Evolutionary conservation across 2,329 filamentous ascomycete genomes (phyloP).

Genomic region (Fusarium duplospermum): DNA sequence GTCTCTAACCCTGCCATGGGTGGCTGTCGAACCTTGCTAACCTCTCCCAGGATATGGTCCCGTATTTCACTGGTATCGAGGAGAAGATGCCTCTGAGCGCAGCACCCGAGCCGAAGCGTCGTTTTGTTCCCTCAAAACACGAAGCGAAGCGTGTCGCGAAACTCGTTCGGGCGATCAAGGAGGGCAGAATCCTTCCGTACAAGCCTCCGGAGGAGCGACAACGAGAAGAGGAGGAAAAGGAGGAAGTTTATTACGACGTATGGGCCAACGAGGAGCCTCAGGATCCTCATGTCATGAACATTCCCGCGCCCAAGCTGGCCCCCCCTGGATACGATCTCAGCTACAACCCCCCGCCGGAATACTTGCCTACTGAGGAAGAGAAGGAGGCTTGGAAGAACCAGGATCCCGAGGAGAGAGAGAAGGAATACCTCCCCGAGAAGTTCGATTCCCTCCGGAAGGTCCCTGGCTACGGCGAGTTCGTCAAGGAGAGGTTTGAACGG

Average conservation of each 20-base stretch:
- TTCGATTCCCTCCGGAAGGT: slow-evolving; percentile 89
- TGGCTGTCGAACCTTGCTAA: slow-evolving; percentile 8
- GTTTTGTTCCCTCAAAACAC: slow-evolving; percentile 96
- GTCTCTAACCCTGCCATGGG: slow-evolving; percentile 39
- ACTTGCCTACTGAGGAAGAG: slow-evolving; percentile 88
- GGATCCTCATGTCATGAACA: slow-evolving; percentile 90
- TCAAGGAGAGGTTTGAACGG: slow-evolving; percentile 96
- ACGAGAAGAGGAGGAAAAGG: slow-evolving; percentile 77
- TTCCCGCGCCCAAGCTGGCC: slow-evolving; percentile 91
- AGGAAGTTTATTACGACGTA: slow-evolving; percentile 83
- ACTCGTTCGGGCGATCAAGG: slow-evolving; percentile 93
- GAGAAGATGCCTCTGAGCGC: slow-evolving; percentile 96
- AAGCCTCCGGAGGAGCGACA: slow-evolving; percentile 76
- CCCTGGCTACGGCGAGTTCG: slow-evolving; percentile 87
- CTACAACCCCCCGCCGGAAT: slow-evolving; percentile 96
- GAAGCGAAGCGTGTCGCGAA: slow-evolving; percentile 98
- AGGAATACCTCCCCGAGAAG: slow-evolving; percentile 85
- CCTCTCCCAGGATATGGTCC: slow-evolving; percentile 76
- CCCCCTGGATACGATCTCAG: slow-evolving; percentile 95
- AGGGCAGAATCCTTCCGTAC: slow-evolving; percentile 93
- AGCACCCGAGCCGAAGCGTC: slow-evolving; percentile 93
- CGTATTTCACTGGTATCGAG: slow-evolving; percentile 91
- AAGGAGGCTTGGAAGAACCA: slow-evolving; percentile 84
- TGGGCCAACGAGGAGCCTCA: slow-evolving; percentile 93
- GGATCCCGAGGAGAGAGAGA: slow-evolving; percentile 91